Evolutionary conservation across 1,139 yeast genomes (phyloP), one percentile per base, ranked within the genome.

Genomic region (Sugiyamaella xylanicola): DNA sequence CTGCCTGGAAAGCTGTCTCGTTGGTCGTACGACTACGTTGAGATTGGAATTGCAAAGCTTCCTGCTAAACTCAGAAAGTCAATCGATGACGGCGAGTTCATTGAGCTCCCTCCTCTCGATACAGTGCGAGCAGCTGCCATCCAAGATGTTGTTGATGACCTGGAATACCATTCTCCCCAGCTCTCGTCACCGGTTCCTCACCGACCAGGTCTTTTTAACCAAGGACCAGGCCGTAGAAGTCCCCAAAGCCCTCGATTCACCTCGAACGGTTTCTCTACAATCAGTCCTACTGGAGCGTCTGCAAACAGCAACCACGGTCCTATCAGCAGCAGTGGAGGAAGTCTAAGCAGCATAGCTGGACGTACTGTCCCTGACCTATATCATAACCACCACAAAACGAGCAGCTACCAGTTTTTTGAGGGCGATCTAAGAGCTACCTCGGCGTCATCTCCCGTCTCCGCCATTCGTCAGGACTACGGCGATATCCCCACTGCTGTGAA

Each of bases 1-100:
- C 87, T 84, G 61, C 73, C 74, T 19, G 80, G 74, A 57, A 81
- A 83, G 66, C 86, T 86, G 65, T 86, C 93, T 64, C 84, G 98
- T 60, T 92, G 97, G 95, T 86, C 95, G 19, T 92, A 92, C 68
- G 74, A 76, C 50, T 68, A 70, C 57, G 69, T 75, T 54, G 76
- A 70, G 55, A 64, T 67, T 46, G 78, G 77, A 11, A 61, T 68
- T 17, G 61, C 64, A 4, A 59, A 60, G 20, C 39, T 55, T 20
- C 65, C 69, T 16, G 58, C 62, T 49, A 71, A 69, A 56, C 59
- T 68, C 49, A 63, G 72, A 49, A 65, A 70, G 57, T 64, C 68
- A 51, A 61, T 70, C 55, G 74, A 71, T 50, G 68, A 63, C 44
- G 65, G 53, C 49, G 61, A 63, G 41, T 65, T 61, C 51, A 61